Base-by-base conservation (phyloP, 108 stramenopile genomes). In the Skeletonema potamos region DNA sequence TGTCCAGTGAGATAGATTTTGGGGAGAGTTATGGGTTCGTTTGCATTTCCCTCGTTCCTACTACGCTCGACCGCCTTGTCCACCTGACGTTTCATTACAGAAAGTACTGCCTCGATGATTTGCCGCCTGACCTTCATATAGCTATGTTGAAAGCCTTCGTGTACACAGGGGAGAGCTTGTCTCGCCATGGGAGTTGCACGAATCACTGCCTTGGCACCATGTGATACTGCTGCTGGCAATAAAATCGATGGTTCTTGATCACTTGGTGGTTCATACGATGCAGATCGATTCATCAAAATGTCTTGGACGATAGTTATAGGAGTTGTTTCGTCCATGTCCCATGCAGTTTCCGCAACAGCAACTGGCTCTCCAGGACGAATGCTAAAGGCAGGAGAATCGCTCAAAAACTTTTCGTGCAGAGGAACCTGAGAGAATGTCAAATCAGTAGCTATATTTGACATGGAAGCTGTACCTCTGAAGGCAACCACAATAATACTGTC, bases 401-500 rank as follows among this genome's bases (percentile, higher is more conserved):
- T 85, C 27, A 78, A 70, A 18, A 92, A 61, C 48, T 84, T 77
- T n/a, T 87, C 88, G n/a, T 80, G 76, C 33, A 92, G 66, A 24
- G 91, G 85, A 18, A 87, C 88, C 82, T 95, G 94, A 17, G 81
- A 51, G 37, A 86, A 83, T 18, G 85, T 81, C 32, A 97, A 68
- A 66, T 97, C 96, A 3, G 90, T 95, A 48, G 82, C 66, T 58
- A 96, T 73, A 64, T 97, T 95, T 37, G 85, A 82, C 8, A 73
- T 44, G 32, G 75, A 84, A n/a, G 88, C 83, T 6, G 96, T 92
- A 12, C 96, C 96, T 37, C 96, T 86, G 66, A 97, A 97, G n/a
- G 94, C 84, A 37, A 97, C 73, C 5, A 97, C 88, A 65, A 93
- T 88, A n/a, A 97, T 68, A 32, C 87, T 86, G 61, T 91, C 94